Conservation (phyloP, 768 basidiomycete genomes). For the Holtermanniella nyarrowii region DNA sequence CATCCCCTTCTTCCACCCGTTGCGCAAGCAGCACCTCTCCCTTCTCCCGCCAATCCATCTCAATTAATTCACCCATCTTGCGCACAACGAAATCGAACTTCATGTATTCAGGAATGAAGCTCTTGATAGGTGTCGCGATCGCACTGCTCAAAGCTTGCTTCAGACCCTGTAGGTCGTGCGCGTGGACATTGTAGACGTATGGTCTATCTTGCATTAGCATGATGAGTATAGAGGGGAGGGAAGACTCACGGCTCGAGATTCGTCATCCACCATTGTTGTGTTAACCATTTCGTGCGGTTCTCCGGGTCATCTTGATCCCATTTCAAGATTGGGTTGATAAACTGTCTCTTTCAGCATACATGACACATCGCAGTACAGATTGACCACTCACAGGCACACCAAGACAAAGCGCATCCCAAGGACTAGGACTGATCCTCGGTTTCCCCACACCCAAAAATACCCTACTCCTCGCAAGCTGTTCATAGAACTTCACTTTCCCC, state of each 20-base stretch:
- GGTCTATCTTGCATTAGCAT: slow-evolving; percentile 12
- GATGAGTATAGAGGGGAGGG: neutral
- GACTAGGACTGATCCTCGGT: slow-evolving; percentile 30
- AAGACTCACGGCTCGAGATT: slow-evolving; percentile 32
- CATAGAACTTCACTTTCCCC: slow-evolving; percentile 22
- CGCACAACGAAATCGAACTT: slow-evolving; percentile 14
- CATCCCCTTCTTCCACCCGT: slow-evolving; percentile 10
- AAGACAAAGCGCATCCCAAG: slow-evolving; percentile 32
- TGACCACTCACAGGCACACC: slow-evolving; percentile 26
- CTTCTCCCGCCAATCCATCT: slow-evolving; percentile 22
- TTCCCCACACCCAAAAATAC: slow-evolving; percentile 26
- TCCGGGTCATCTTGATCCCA: slow-evolving; percentile 26
- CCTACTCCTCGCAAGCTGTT: slow-evolving; percentile 16
- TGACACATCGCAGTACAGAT: slow-evolving; percentile 1
- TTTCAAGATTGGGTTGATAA: slow-evolving; percentile 29
- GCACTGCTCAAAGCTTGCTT: slow-evolving; percentile 15
- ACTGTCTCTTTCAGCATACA: no score
- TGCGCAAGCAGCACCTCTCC: slow-evolving; percentile 14
- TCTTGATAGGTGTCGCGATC: slow-evolving; percentile 17
- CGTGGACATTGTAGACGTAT: slow-evolving; percentile 28
- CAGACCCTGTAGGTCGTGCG: slow-evolving; percentile 20
- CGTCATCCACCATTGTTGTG: slow-evolving; percentile 34
- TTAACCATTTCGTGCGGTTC: slow-evolving; percentile 25
- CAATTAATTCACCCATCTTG: slow-evolving; percentile 17
- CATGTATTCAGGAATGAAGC: slow-evolving; percentile 29